These are phyloP conservation scores for Misopates orontium DNA, from an alignment of 257 asterid genomes.

Conservation along the genomic window DNA sequence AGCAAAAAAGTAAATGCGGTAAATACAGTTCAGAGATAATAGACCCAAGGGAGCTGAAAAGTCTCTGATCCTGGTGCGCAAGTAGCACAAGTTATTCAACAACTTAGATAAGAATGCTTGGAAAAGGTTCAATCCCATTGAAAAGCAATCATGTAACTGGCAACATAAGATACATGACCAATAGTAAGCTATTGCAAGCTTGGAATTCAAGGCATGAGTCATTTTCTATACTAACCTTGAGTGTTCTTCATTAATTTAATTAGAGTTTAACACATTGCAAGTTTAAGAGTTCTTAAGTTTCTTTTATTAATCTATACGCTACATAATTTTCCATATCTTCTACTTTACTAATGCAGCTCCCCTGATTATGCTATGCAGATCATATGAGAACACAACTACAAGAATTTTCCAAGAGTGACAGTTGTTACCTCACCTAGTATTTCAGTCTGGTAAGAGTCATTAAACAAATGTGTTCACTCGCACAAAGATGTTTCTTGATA, in stretches of 20 bases:
- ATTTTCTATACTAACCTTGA: background rate
- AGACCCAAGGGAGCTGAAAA: conserved; percentile 7
- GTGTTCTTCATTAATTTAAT: background rate
- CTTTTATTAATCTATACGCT: background rate
- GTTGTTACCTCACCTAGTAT: background rate
- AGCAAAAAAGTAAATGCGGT: conserved; percentile 28
- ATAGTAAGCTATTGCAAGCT: background rate
- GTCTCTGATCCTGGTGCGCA: conserved; percentile 11
- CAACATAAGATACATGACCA: background rate
- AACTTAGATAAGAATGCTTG: conserved; percentile 13
- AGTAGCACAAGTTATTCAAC: too few species aligned
- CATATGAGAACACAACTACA: background rate
- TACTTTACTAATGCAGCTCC: background rate
- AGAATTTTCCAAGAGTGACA: background rate
- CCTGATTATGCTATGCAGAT: background rate
- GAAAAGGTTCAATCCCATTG: background rate
- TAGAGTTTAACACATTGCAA: background rate
- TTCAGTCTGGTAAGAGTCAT: background rate
- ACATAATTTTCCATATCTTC: background rate
- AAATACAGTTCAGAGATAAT: conserved; percentile 19
- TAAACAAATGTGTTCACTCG: background rate
- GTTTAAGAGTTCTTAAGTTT: background rate
- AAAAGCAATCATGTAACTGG: conserved; percentile 3
- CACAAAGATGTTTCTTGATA: background rate
- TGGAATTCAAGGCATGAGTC: conserved; percentile 7